Evolutionary conservation across 768 basidiomycete genomes (phyloP).

Genomic region (Phylloporus sp.): DNA sequence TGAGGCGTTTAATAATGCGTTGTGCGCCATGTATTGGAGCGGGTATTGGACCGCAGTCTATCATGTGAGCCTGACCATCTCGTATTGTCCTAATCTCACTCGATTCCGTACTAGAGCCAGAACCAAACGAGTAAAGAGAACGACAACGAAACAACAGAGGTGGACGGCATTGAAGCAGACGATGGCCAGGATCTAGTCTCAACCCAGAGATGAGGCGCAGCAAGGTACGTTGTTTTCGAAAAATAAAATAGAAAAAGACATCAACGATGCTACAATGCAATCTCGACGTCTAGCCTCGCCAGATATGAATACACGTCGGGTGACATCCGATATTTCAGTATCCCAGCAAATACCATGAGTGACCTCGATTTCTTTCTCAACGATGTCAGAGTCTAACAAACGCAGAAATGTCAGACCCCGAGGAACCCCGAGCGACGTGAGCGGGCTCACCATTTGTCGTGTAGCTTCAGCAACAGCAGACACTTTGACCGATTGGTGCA

Average conservation of each 20-base stretch:
- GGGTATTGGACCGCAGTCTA: constrained; percentile 88
- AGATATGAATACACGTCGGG: constrained; percentile 88
- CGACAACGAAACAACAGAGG: constrained; percentile 24
- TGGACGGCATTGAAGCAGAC: constrained; percentile 24
- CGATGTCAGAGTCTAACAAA: constrained; percentile 48
- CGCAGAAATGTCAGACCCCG: constrained; percentile 23
- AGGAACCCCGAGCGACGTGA: constrained; percentile 12
- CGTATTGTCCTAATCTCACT: neutral
- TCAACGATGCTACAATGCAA: constrained; percentile 43
- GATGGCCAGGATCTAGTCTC: constrained; percentile 27
- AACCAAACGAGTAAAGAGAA: constrained; percentile 17
- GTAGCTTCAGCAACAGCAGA: constrained; percentile 69
- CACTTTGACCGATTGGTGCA: constrained; percentile 73
- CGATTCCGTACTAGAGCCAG: constrained; percentile 21
- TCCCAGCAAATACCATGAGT: constrained; percentile 83
- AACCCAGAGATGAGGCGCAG: constrained; percentile 23
- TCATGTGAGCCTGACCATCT: constrained; percentile 46
- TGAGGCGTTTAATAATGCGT: constrained; percentile 70
- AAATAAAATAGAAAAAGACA: neutral
- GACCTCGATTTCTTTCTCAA: constrained; percentile 79
- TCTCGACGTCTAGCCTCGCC: constrained; percentile 80
- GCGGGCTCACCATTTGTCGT: constrained; percentile 60
- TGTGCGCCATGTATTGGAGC: constrained; percentile 80
- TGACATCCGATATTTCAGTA: constrained; percentile 84
- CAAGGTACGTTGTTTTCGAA: constrained; percentile 17